These are phyloP conservation scores for Marchantia polymorpha DNA, from an alignment of 225 moss, liverwort and hornwort species.

Conservation along the genomic window DNA sequence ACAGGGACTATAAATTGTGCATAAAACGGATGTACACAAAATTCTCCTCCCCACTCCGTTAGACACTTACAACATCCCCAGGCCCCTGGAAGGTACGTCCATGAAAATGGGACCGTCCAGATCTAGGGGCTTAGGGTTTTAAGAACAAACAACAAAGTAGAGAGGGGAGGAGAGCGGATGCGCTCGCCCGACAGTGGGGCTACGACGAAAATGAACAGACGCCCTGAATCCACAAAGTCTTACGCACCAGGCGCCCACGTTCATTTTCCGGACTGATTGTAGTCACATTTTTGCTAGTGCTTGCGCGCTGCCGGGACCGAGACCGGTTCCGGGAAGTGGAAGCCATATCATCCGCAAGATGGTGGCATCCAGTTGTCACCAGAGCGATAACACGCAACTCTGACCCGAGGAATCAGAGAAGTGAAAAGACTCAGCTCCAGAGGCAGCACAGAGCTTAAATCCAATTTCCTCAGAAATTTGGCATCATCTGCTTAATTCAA, in stretches of 20 bases:
- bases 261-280: constrained; percentile 30
- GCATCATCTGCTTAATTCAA: constrained; percentile 5
- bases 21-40: neutral
- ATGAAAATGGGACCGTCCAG: neutral
- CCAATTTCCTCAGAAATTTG: constrained; percentile 3
- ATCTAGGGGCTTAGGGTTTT: constrained; percentile 18
- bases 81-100: neutral
- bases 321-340: constrained; percentile 34
- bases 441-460: constrained; percentile 4
- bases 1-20: neutral
- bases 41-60: neutral
- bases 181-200: neutral
- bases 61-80: neutral
- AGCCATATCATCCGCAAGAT: constrained; percentile 23
- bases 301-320: constrained; percentile 32
- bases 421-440: constrained; percentile 21
- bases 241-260: constrained; percentile 37
- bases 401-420: neutral
- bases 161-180: neutral
- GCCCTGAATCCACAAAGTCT: constrained; percentile 13
- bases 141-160: neutral
- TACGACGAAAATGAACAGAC: neutral
- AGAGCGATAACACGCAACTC: neutral
- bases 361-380: constrained; percentile 30
- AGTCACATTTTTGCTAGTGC: constrained; percentile 24